These are phyloP conservation scores for Botrytis byssoidea DNA, from an alignment of 2,329 filamentous ascomycete genomes.

Conservation along the genomic window DNA sequence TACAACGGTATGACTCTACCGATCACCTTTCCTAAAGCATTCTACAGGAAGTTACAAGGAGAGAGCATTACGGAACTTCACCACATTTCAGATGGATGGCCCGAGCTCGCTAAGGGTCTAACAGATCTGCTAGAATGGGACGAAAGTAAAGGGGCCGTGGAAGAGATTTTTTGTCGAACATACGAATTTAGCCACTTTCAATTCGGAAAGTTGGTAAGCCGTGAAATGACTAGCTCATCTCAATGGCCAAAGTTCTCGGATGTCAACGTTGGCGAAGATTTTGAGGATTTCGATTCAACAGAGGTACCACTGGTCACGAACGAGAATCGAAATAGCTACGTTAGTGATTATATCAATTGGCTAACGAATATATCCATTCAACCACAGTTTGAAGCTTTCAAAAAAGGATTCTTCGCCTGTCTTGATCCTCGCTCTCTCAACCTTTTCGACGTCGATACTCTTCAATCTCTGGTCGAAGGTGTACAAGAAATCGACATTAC, in stretches of 20 bases:
- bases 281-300: slow-evolving; percentile 39
- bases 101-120: slow-evolving; percentile 72
- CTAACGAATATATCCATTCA: slow-evolving; percentile 74
- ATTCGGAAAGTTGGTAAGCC: slow-evolving; percentile 56
- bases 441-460: slow-evolving; percentile 63
- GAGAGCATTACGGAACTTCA: slow-evolving; percentile 67
- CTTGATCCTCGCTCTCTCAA: slow-evolving; percentile 67
- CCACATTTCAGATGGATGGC: slow-evolving; percentile 86
- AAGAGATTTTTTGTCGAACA: slow-evolving; percentile 77
- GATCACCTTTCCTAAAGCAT: slow-evolving; percentile 78
- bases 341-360: slow-evolving; percentile 82
- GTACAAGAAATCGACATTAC: slow-evolving; percentile 74
- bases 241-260: slow-evolving; percentile 55
- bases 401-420: slow-evolving; percentile 74
- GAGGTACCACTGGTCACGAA: slow-evolving; percentile 73
- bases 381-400: slow-evolving; percentile 78
- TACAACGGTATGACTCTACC: slow-evolving; percentile 93
- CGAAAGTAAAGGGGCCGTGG: slow-evolving; percentile 70
- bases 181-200: slow-evolving; percentile 76
- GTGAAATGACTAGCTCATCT: slow-evolving; percentile 49
- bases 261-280: slow-evolving; percentile 39
- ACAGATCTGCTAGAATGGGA: slow-evolving; percentile 73
- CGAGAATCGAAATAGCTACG: slow-evolving; percentile 73
- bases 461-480: slow-evolving; percentile 82
- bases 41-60: slow-evolving; percentile 78